These are phyloP conservation scores for Trypanosoma melophagium DNA, from an alignment of 208 protist genomes.

Conservation along the genomic window DNA sequence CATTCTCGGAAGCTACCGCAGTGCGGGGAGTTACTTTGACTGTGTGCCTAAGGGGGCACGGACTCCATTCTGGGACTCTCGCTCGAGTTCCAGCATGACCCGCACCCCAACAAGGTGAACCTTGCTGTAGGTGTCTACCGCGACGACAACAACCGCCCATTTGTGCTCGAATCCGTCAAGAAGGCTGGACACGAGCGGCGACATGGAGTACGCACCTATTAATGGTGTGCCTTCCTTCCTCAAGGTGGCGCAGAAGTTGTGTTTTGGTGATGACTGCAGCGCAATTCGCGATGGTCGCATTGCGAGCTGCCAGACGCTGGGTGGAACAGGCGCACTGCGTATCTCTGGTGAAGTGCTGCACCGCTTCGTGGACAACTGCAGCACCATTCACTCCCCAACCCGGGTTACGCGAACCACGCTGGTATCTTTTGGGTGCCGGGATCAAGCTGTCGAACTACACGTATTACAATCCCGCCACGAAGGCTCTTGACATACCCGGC, in stretches of 20 bases:
- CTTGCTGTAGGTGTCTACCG: slow-evolving; percentile 97
- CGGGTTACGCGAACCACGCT: slow-evolving; percentile 80
- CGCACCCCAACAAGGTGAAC: slow-evolving; percentile 92
- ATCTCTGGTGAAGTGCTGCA: slow-evolving; percentile 65
- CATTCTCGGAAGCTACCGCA: slow-evolving; percentile 2
- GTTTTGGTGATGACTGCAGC: slow-evolving; percentile 81
- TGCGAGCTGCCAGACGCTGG: slow-evolving; percentile 77
- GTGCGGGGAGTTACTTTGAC: slow-evolving; percentile 38
- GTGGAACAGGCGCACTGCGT: slow-evolving; percentile 79
- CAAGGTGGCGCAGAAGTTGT: slow-evolving; percentile 62
- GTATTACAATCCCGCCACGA: slow-evolving; percentile 73
- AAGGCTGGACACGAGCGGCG: slow-evolving; percentile 50
- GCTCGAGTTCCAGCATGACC: slow-evolving; percentile 67
- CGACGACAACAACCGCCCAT: slow-evolving; percentile 89
- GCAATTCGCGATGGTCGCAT: slow-evolving; percentile 52
- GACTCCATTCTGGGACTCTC: slow-evolving; percentile 79
- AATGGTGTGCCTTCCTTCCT: slow-evolving; percentile 85
- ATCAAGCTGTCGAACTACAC: slow-evolving; percentile 50
- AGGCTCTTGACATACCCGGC: slow-evolving; percentile 61
- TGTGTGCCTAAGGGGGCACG: slow-evolving; percentile 43
- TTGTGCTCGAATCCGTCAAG: slow-evolving; percentile 89
- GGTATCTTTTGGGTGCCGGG: slow-evolving; percentile 61
- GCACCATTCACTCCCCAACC: slow-evolving; percentile 51
- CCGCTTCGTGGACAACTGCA: slow-evolving; percentile 39
- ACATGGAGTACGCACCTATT: slow-evolving; percentile 96